Base-by-base conservation (phyloP, 1,284 basidiomycete species). In the Somion occarium region DNA sequence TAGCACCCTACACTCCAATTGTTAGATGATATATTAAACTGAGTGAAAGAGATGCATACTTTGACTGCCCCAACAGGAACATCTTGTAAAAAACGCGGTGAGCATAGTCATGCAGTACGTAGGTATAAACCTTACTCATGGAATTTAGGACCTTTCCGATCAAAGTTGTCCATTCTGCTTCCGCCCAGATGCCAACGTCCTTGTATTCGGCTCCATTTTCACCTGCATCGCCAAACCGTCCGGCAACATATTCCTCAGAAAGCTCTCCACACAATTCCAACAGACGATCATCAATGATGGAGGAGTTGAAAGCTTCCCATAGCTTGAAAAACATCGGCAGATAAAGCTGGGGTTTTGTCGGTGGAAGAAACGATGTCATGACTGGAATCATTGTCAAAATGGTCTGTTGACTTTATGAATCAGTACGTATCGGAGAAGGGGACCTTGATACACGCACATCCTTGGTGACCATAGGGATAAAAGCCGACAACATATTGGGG, bases 151-250 rank as follows among this genome's bases (percentile, higher is more conserved):
- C 90, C 67, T 97, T 96, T 24, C 88, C 85, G 66, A 95, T 84
- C 52, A 99, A 73, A 37, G 89, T 75, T 52, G 85, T 82, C 82
- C 93, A 99, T 67, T 99, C 86, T 37, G 81, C 73, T 53, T 93
- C 81, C 5, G 82, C 89, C 79, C 94, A 97, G 53, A 99, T 91
- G 20, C 91, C 93, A 19, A 94, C 78, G 56, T 93, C 88, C 63
- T 83, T 85, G 80, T 86, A 88, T 51, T 71, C 66, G 3, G 79
- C 76, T 30, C 75, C 75, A 48, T 77, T 78, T 58, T 81, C 76
- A 13, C 77, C 80, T 13, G 74, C 74, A 49, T 73, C 72, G 20
- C 81, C 79, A 39, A 67, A 64, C 25, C 72, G 69, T 9, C 86
- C 85, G 38, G 84, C 73, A 39, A 92, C 76, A 63, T 94, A 88